Evolutionary conservation across 2,329 filamentous ascomycete species (phyloP).

Genomic region (Periconia sp.): DNA sequence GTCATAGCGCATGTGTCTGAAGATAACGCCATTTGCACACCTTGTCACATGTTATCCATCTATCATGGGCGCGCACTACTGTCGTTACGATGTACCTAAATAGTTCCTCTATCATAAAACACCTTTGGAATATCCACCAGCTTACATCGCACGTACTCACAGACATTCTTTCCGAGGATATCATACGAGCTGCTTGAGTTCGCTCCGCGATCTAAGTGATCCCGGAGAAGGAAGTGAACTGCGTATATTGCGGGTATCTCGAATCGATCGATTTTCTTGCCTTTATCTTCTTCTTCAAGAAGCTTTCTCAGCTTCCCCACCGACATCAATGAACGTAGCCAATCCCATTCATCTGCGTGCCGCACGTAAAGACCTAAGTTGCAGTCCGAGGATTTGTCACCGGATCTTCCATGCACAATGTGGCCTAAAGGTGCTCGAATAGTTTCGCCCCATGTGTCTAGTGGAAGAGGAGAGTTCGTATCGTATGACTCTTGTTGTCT

Average conservation of each 20-base stretch:
- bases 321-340: slow-evolving; percentile 22
- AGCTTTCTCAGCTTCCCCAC: slow-evolving; percentile 1
- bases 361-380: slow-evolving; percentile 33
- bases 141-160: slow-evolving; percentile 13
- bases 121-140: slow-evolving; percentile 21
- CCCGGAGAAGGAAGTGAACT: slow-evolving; percentile 50
- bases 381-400: slow-evolving; percentile 32
- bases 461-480: slow-evolving; percentile 24
- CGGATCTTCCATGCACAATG: slow-evolving; percentile 30
- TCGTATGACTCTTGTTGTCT: slow-evolving; percentile 29
- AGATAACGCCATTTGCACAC: no score
- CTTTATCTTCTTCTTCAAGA: slow-evolving; percentile 3
- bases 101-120: slow-evolving; percentile 19
- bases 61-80: no score
- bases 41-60: no score
- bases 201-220: slow-evolving; percentile 52
- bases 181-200: slow-evolving; percentile 50
- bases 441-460: slow-evolving; percentile 40
- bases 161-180: slow-evolving; percentile 48
- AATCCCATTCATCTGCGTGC: slow-evolving; percentile 28
- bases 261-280: slow-evolving; percentile 4
- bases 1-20: no score
- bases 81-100: no score
- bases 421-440: slow-evolving; percentile 42
- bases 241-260: slow-evolving; percentile 16